These are phyloP conservation scores for Nakaseomyces glabratus DNA, from an alignment of 1,139 yeast genomes.

Conservation along the genomic window DNA sequence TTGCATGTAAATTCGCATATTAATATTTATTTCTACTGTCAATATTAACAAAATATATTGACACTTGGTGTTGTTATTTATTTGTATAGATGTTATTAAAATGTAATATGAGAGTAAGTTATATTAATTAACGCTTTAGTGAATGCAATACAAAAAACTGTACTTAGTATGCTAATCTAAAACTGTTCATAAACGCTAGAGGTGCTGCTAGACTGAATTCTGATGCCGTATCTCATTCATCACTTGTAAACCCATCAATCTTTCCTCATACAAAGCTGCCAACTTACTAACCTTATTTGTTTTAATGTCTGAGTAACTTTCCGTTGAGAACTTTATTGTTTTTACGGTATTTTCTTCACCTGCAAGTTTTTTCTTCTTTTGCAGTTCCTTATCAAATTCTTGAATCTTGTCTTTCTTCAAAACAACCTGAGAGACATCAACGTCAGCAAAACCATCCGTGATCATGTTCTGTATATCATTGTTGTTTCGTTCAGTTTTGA, in stretches of 20 bases:
- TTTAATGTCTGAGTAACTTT: conserved; percentile 41
- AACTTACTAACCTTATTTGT: conserved; percentile 47
- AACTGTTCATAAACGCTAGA: too few species aligned
- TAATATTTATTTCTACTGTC: too few species aligned
- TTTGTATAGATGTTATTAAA: too few species aligned
- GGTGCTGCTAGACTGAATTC: too few species aligned
- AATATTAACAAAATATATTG: too few species aligned
- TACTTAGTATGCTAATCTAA: not conserved
- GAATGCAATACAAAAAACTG: too few species aligned
- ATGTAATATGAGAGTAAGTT: too few species aligned
- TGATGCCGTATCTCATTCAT: conserved; percentile 30
- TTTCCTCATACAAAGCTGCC: conserved; percentile 48
- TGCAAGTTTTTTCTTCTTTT: conserved; percentile 19
- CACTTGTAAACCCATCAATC: conserved; percentile 45
- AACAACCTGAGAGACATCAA: conserved; percentile 5
- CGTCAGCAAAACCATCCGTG: conserved; percentile 13
- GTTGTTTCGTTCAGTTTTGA: conserved; percentile 5
- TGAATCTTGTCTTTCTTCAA: conserved; percentile 19
- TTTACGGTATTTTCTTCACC: conserved; percentile 14
- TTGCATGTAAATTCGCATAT: too few species aligned
- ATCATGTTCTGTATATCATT: conserved; percentile 19
- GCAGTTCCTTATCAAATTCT: conserved; percentile 27
- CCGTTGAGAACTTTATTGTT: conserved; percentile 22
- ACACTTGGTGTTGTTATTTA: too few species aligned
- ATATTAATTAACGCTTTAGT: too few species aligned